Percentiles rank a stretch among this genome's conserved stretches.
Conservation (phyloP, 192 early-diverging fungal species). For the Linnemannia schmuckeri region DNA sequence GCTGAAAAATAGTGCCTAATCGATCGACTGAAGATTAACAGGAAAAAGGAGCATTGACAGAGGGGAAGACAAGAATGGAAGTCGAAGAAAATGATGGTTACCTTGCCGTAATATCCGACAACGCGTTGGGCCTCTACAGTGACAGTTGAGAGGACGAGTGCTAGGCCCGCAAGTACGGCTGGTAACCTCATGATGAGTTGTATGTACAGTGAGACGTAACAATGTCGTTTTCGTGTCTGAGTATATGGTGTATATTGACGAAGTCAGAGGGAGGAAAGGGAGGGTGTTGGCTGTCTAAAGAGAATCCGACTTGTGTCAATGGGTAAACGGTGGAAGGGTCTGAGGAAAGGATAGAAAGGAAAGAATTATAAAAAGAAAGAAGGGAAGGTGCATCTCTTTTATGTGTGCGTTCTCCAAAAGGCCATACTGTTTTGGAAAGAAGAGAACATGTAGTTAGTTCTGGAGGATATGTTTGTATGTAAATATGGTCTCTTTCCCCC, state of each 20-base stretch:
- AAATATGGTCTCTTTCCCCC: neutral
- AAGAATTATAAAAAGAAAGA: neutral
- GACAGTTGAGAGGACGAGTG: constrained; percentile 29
- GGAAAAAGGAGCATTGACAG: too few relatives aligned
- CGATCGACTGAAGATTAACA: too few relatives aligned
- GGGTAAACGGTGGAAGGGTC: neutral
- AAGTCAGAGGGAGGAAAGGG: neutral
- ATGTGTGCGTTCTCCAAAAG: neutral
- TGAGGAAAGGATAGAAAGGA: neutral
- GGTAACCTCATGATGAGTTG: constrained; percentile 27
- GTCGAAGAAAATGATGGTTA: constrained; percentile 5
- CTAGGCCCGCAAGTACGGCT: constrained; percentile 23
- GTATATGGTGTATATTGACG: neutral
- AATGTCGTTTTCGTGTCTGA: neutral
- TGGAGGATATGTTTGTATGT: neutral
- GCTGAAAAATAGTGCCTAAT: too few relatives aligned
- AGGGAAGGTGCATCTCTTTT: neutral
- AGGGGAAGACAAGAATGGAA: too few relatives aligned
- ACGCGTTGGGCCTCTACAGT: constrained; percentile 32
- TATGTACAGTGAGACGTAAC: neutral
- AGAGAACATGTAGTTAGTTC: neutral
- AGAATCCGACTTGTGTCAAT: neutral
- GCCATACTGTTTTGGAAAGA: neutral
- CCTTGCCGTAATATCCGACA: constrained; percentile 55
- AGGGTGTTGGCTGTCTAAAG: neutral